Base-by-base conservation (phyloP, 1,284 basidiomycete genomes). In the Papiliotrema laurentii region DNA sequence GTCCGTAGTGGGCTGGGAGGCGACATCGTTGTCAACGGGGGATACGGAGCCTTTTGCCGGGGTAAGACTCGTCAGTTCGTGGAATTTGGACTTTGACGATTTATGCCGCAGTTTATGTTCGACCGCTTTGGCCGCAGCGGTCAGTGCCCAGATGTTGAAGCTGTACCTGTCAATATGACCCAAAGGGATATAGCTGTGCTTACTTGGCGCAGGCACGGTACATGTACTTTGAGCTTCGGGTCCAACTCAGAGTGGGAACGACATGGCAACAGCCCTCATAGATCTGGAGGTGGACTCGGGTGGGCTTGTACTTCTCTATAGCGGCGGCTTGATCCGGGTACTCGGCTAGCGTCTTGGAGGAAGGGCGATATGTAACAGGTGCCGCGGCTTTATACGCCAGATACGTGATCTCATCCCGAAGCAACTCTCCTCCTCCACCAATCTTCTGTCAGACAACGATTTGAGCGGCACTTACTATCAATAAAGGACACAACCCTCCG, bases 401-500 rank as follows among this genome's bases (percentile, higher is more conserved):
- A 50, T 71, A 78, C 43, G 72, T 68, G 45, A 78, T 73, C 60
- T 78, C 67, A 46, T 70, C 60, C 14, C 64, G 59, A 2, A 33
- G 44, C 22, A 78, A 69, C 55, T 79, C 77, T 13, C 61, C 68
- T 26, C 75, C 70, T 6, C 77, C 77, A 0, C 72, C 76, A 11
- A 71, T 55, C 71, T 73, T 36, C 4, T 16, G 9, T 33, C 19
- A 47, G 41, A 40, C 13, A 5, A 21, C 47, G 2, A 46, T 24
- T 30, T 7, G n/a, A 6, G 14, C 19, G 0, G 3, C 16, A 59
- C 69, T 46, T 40, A 77, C 69, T 28, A 79, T 75, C 47, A 75
- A 70, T 21, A 79, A 61, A 0, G 78, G 77, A 26, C 77, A 77
- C 10, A 79, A 64, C 0, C 78, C 78, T 11, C 78, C 78, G 3